Evolutionary conservation across 352 stramenopile genomes (phyloP).

Genomic region (Pythium inflatum): DNA sequence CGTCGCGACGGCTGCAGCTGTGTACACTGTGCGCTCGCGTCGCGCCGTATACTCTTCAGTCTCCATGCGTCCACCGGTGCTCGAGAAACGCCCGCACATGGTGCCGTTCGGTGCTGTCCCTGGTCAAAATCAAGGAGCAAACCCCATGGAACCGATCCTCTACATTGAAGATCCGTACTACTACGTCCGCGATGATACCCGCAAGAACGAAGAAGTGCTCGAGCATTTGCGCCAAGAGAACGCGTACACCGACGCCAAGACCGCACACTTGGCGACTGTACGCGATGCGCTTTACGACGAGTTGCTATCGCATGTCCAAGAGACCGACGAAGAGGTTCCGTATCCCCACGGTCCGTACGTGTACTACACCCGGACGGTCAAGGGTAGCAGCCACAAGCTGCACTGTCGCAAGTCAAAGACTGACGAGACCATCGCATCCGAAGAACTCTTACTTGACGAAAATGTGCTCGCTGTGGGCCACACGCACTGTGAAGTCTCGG

Average conservation of each 20-base stretch:
- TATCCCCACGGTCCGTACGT: constrained; percentile 82
- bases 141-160: constrained; percentile 90
- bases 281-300: constrained; percentile 93
- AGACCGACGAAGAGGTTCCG: constrained; percentile 85
- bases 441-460: constrained; percentile 95
- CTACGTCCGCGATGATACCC: constrained; percentile 94
- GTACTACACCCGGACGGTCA: constrained; percentile 90
- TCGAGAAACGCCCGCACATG: no score
- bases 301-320: constrained; percentile 90
- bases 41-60: no score
- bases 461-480: constrained; percentile 91
- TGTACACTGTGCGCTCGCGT: no score
- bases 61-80: no score
- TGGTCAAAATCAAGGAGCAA: constrained; percentile 77
- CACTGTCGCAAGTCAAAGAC: constrained; percentile 77
- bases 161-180: constrained; percentile 95
- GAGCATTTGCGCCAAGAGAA: constrained; percentile 94
- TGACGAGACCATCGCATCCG: constrained; percentile 57
- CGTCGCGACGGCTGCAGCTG: no score
- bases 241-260: constrained; percentile 89
- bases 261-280: constrained; percentile 80
- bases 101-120: constrained; percentile 81
- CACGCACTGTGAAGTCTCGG: constrained; percentile 82
- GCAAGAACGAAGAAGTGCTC: constrained; percentile 92
- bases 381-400: constrained; percentile 82